Base-by-base conservation (phyloP, 2,329 filamentous ascomycete species). In the Knufia fluminis region DNA sequence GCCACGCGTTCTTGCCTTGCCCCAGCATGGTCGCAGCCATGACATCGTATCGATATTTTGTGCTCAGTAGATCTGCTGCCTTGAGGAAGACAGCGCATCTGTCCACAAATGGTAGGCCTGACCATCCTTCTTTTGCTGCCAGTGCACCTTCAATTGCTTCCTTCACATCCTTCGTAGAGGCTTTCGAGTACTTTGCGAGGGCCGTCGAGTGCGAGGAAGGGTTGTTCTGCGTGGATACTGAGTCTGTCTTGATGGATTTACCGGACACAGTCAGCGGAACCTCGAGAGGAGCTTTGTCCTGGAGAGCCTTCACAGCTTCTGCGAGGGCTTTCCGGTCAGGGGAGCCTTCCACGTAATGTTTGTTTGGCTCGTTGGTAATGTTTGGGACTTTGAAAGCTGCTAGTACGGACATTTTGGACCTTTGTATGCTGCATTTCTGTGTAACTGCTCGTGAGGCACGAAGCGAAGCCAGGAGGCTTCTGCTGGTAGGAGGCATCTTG, bases 1-100 rank as follows among this genome's bases (percentile, higher is more conserved):
- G 91, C 89, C 89, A 97, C 42, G 87, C 88, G 67, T 96, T 97
- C 79, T 97, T 97, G 62, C 92, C 91, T 71, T 98, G 91, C 53
- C 91, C 92, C 26, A 95, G 75, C 80, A 97, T 95, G 12, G 92
- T 96, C 39, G 88, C 81, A 6, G 92, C 91, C 86, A 97, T 94
- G 60, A 98, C 80, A 50, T 96, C 88, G 70, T 95, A 96, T 64
- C 92, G 80, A 71, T 98, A 97, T 72, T 97, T 97, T 56, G 79
- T 85, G 48, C 85, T 75, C 59, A 98, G 80, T 54, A 98, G 75
- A 65, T 97, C 90, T 28, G 91, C 91, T 2, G 92, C 91, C 76
- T 96, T 96, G 62, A 97, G 79, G 73, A 97, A 97, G 64, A 98
- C 78, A 50, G 90, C 86, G 10, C 91, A 91, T 48, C 91, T 81